Base-by-base conservation (phyloP, 768 basidiomycete genomes). In the Coprinopsis cinerea region DNA sequence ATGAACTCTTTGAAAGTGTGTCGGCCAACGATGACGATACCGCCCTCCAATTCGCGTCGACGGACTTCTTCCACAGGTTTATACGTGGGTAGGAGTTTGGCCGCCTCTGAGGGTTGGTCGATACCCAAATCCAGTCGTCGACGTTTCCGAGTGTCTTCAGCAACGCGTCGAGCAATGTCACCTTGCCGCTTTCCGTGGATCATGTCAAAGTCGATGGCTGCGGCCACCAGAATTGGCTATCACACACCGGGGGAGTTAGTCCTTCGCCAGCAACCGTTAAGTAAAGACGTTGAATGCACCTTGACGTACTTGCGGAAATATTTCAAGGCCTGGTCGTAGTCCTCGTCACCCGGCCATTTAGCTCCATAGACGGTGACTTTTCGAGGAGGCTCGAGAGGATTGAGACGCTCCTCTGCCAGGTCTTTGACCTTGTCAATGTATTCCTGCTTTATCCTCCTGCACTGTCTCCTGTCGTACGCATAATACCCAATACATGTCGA, bases 261-360 rank as follows among this genome's bases (percentile, higher is more conserved):
- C 44, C 47, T 23, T 32, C 51, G 14, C 47, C 37, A 59, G 13
- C 36, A 27, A 34, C 55, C 34, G 34, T 41, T 41, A 25, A 39
- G 43, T 40, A 36, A 50, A 18, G 59, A 55, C 47, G 57, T 49
- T 26, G 49, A 48, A 34, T 47, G 47, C 48, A 96, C 96, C 87
- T 96, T 95, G 72, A 97, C 82, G 69, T 96, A 98, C 75, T 89
- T 92, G 65, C 89, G 86, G 73, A 98, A 98, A 73, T 92, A 91
- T 69, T 76, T 83, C 64, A 90, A 71, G 49, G 83, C 77, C 51
- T 88, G 79, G 63, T 93, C 83, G 54, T 84, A 82, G 62, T 97
- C 93, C 59, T 94, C 91, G 65, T 99, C 96, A 23, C 88, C 93
- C 0, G 94, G 94, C 83, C 93, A 96, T 66, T 88, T 90, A 23